These are phyloP conservation scores for Diaporthe sp. DNA, from an alignment of 2,329 filamentous ascomycete species.

Conservation along the genomic window DNA sequence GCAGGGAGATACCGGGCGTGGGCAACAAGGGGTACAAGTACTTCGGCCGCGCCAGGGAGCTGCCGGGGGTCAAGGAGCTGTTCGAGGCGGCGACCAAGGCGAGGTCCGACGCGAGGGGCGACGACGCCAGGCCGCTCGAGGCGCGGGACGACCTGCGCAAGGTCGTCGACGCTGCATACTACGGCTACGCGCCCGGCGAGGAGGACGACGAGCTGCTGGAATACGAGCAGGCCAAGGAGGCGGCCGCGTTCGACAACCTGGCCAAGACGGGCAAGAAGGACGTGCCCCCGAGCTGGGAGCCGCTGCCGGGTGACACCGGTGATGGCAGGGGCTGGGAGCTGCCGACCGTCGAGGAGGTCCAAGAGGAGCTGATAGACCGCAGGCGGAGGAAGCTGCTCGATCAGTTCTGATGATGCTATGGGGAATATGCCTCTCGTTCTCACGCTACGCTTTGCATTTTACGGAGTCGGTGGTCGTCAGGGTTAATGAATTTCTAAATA, in stretches of 20 bases:
- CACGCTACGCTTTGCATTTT: conserved; percentile 25
- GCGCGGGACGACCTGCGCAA: conserved; percentile 78
- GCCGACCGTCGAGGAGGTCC: conserved; percentile 92
- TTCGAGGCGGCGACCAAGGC: conserved; percentile 82
- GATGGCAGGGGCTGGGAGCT: conserved; percentile 87
- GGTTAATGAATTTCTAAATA: conserved; percentile 13
- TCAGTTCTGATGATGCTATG: conserved; percentile 68
- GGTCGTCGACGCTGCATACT: conserved; percentile 93
- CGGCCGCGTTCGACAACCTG: conserved; percentile 81
- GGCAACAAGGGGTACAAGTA: conserved; percentile 94
- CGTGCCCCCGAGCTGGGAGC: conserved; percentile 81
- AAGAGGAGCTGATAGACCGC: conserved; percentile 91
- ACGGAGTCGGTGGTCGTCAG: conserved; percentile 38
- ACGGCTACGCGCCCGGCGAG: conserved; percentile 93
- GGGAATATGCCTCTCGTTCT: background rate
- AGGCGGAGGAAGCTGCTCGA: conserved; percentile 87
- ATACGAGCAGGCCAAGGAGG: conserved; percentile 88
- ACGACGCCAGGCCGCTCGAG: conserved; percentile 70
- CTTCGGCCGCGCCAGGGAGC: conserved; percentile 89
- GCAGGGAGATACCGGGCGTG: conserved; percentile 78
- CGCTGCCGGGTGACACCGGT: conserved; percentile 87
- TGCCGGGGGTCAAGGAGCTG: conserved; percentile 96
- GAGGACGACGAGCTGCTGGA: conserved; percentile 85
- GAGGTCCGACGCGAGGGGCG: conserved; percentile 60
- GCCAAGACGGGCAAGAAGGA: conserved; percentile 64